A percentile compares a stretch with the other conserved stretches of the same genome.
phyloP scores from a whole-genome alignment of 129 eudicot genomes.

The Cynara cardunculus region DNA sequence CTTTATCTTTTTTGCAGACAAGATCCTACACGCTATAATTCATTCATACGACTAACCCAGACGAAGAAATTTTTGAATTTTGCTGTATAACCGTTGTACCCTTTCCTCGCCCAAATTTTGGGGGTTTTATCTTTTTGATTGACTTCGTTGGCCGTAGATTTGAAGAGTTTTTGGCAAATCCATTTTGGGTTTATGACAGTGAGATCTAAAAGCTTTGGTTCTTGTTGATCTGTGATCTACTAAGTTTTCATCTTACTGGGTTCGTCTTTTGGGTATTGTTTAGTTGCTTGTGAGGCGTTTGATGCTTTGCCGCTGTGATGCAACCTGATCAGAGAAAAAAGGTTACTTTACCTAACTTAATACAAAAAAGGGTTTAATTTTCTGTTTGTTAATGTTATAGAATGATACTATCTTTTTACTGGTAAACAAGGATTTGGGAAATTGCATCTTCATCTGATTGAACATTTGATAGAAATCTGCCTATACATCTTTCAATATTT shows the following conservation, averaged over 20 bases:
- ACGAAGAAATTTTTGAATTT: constrained; percentile 13
- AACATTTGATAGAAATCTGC: neutral
- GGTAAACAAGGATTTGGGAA: neutral
- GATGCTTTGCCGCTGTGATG: constrained; percentile 73
- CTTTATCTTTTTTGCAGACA: constrained; percentile 19
- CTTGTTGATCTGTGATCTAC: constrained; percentile 33
- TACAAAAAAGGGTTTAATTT: neutral
- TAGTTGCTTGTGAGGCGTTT: constrained; percentile 23
- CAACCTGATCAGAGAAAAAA: constrained; percentile 87
- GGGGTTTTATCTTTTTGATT: constrained; percentile 27
- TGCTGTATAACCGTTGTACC: neutral
- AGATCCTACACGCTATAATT: constrained; percentile 8
- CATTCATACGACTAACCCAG: constrained; percentile 29
- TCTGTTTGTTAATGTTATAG: neutral
- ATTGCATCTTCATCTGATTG: neutral
- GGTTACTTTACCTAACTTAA: constrained; percentile 34
- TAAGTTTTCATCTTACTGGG: constrained; percentile 1
- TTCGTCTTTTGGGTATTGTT: constrained; percentile 1
- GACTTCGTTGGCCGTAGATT: constrained; percentile 15
- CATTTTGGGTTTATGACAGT: constrained; percentile 10
- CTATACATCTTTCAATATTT: no score
- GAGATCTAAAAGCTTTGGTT: constrained; percentile 16
- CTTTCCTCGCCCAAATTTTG: neutral
- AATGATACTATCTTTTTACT: no score
- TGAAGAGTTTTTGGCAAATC: constrained; percentile 1